Base-by-base conservation (phyloP, 495 filamentous ascomycete species). In the Aspergillus saccharolyticus region DNA sequence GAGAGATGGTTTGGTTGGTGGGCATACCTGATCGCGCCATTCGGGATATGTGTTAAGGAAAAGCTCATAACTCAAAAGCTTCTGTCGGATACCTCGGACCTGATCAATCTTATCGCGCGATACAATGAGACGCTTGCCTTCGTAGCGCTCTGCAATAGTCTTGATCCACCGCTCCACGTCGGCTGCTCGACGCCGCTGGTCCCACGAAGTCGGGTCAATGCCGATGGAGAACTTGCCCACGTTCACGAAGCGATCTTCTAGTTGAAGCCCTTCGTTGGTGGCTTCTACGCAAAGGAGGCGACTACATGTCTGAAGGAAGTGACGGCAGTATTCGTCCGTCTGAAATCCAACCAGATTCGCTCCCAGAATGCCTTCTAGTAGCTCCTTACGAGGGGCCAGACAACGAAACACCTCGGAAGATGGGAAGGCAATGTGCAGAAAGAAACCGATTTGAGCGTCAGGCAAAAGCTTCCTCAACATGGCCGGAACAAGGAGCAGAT, bases 351-450 rank as follows among this genome's bases (percentile, higher is more conserved):
- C 84, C 15, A 96, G 73, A 67, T 96, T 95, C 20, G 91, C 89
- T 16, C 92, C 92, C 7, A 96, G 82, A 73, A 97, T 90, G 42
- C 92, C 92, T 59, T 96, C 88, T 1, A 97, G 80, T 9, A 97
- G 80, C 68, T 93, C 79, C 59, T 88, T 89, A 52, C 92, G 89
- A 10, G 88, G 82, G 1, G 91, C 88, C 10, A 96, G 76, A 67
- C 91, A 97, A 15, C 91, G 83, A 74, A 97, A 96, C 6, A 97
- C 88, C 65, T 97, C 92, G 8, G 92, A 96, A 0, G 92, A 96
- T 0, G 92, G 92, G 69, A 97, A 97, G 4, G 93, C 90, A 53
- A 92, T 89, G 66, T 97, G 92, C 44, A 97, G 76, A 71, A 97
- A 97, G 71, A 97, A 92, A 22, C 92, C 91, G 67, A 97, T 96